Conservation (phyloP, 192 early-diverging fungal species). For the Linnemannia schmuckeri region DNA sequence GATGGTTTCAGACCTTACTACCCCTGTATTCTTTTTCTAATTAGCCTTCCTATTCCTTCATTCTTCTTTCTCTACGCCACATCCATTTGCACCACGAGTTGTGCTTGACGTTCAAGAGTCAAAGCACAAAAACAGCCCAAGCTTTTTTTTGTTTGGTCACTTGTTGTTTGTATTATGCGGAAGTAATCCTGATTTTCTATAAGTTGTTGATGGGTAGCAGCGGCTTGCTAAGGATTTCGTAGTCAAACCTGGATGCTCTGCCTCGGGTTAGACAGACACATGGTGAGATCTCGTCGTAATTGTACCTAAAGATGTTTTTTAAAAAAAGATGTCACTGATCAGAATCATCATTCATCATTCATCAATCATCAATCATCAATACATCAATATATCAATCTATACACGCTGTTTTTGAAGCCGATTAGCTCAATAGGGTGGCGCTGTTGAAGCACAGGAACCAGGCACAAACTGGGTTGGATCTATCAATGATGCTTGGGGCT, state of each 20-base stretch:
- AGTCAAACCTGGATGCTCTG: conserved; percentile 69
- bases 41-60: too few relatives aligned
- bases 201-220: conserved; percentile 12
- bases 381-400: not conserved
- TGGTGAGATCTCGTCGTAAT: conserved; percentile 75
- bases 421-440: not conserved
- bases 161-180: too few relatives aligned
- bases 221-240: conserved; percentile 75
- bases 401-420: not conserved
- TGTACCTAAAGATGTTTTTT: conserved; percentile 54
- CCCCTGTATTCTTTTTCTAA: too few relatives aligned
- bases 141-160: too few relatives aligned
- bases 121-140: too few relatives aligned
- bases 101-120: too few relatives aligned
- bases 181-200: not conserved
- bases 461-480: not conserved
- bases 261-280: conserved; percentile 63
- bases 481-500: conserved; percentile 1
- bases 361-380: not conserved
- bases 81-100: too few relatives aligned
- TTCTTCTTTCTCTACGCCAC: too few relatives aligned
- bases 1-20: too few relatives aligned
- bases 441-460: not conserved
- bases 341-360: not conserved
- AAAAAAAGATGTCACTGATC: not conserved